phyloP scores from a whole-genome alignment of 139 green algal genomes.

The Tetradesmus lagerheimii region DNA sequence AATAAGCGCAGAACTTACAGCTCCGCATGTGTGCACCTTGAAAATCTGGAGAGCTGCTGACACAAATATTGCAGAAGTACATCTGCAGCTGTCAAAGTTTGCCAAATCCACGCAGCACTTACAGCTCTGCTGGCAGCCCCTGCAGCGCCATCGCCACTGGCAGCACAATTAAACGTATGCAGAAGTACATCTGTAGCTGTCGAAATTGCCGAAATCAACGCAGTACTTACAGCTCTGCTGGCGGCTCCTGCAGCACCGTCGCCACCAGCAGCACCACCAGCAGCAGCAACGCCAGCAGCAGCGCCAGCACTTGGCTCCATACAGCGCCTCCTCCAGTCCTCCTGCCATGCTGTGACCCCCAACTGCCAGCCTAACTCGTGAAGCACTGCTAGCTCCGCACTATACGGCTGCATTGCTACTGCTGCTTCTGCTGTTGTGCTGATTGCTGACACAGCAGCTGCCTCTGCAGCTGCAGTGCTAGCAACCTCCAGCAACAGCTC shows the following conservation, averaged over 20 bases:
- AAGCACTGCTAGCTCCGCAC: constrained; percentile 8
- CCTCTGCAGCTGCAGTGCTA: constrained; percentile 4
- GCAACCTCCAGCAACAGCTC: not conserved
- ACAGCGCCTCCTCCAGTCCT: constrained; percentile 16
- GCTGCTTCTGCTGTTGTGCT: not conserved
- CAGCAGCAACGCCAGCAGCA: not conserved
- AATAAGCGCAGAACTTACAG: too few species aligned
- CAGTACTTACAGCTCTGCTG: not conserved
- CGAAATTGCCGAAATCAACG: too few species aligned
- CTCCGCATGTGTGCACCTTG: too few species aligned
- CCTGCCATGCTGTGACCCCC: constrained; percentile 20
- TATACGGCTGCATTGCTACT: not conserved
- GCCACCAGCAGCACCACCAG: not conserved
- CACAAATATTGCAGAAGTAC: too few species aligned
- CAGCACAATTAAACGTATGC: too few species aligned
- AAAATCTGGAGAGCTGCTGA: too few species aligned
- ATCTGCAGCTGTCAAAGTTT: too few species aligned
- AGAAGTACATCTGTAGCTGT: too few species aligned
- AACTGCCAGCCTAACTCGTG: constrained; percentile 1
- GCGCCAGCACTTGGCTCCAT: not conserved
- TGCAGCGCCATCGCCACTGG: too few species aligned
- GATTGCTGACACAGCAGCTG: not conserved
- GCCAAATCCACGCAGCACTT: too few species aligned
- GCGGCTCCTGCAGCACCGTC: not conserved
- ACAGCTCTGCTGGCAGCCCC: too few species aligned